Percentiles rank a stretch among this genome's conserved stretches.
Evolutionary conservation across 169 alveolate genomes (phyloP).

Genomic region (Toxoplasma gondii): DNA sequence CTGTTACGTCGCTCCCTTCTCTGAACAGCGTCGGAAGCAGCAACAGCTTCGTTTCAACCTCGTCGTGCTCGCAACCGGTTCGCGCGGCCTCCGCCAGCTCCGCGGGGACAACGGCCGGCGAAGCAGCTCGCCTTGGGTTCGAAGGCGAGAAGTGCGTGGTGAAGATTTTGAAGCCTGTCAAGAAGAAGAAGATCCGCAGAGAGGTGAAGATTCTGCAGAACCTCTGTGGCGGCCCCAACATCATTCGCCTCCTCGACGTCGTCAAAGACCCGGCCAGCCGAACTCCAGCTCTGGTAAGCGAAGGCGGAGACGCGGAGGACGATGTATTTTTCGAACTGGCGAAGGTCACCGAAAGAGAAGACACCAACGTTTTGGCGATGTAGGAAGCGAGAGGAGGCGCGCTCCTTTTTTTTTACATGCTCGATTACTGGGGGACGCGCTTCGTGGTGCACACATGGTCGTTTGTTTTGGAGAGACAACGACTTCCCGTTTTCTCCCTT

Average conservation of each 20-base stretch:
- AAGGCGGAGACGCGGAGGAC: background rate
- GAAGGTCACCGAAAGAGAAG: background rate
- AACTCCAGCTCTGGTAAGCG: conserved; percentile 91
- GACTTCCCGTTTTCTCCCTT: no score
- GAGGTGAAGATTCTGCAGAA: conserved; percentile 96
- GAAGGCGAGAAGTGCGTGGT: conserved; percentile 88
- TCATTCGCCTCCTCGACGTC: conserved; percentile 91
- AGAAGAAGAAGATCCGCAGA: conserved; percentile 95
- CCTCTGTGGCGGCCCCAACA: conserved; percentile 95
- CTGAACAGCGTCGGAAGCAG: conserved; percentile 22
- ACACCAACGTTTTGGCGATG: no score
- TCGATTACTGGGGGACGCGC: no score
- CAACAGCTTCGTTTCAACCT: background rate
- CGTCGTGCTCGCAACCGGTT: background rate
- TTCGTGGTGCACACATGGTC: no score
- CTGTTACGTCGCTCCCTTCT: background rate
- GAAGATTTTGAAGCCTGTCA: conserved; percentile 97
- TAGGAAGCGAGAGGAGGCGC: no score
- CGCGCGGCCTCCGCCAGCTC: background rate
- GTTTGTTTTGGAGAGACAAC: no score
- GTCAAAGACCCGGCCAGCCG: conserved; percentile 97
- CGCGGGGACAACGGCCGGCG: background rate
- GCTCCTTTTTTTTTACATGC: no score
- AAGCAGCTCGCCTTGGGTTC: background rate
- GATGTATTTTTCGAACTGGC: no score